phyloP scores from a whole-genome alignment of 306 rosid genomes.

The Quercus variabilis region DNA sequence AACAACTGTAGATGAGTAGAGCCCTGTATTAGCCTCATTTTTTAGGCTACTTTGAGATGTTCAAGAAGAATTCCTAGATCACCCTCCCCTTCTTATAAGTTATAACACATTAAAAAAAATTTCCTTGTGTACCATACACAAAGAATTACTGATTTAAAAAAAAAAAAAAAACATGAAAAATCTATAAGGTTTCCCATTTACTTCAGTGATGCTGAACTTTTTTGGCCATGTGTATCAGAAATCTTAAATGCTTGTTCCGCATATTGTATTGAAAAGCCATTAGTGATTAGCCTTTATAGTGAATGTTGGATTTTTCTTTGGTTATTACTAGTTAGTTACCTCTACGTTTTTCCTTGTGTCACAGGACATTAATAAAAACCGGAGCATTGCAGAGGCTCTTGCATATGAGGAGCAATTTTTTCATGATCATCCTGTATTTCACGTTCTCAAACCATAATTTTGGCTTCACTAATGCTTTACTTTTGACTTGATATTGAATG shows the following conservation, averaged over 20 bases:
- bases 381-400: constrained; percentile 91
- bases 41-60: background rate
- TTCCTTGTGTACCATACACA: background rate
- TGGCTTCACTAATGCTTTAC: background rate
- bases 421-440: constrained; percentile 84
- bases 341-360: background rate
- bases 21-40: background rate
- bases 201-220: background rate
- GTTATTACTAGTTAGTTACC: background rate
- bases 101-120: background rate
- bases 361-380: constrained; percentile 80
- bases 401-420: constrained; percentile 84
- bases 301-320: constrained; percentile 11
- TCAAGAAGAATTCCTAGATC: background rate
- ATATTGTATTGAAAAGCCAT: background rate
- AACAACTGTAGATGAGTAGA: background rate
- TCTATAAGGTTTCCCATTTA: background rate
- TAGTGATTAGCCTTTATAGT: background rate
- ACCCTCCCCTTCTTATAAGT: background rate
- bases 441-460: background rate
- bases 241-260: background rate
- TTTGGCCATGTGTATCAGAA: background rate
- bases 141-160: too few species aligned
- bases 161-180: background rate
- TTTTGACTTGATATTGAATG: constrained; percentile 14